Base-by-base conservation (phyloP, 2,329 filamentous ascomycete genomes). In the Fusarium decemcellulare region DNA sequence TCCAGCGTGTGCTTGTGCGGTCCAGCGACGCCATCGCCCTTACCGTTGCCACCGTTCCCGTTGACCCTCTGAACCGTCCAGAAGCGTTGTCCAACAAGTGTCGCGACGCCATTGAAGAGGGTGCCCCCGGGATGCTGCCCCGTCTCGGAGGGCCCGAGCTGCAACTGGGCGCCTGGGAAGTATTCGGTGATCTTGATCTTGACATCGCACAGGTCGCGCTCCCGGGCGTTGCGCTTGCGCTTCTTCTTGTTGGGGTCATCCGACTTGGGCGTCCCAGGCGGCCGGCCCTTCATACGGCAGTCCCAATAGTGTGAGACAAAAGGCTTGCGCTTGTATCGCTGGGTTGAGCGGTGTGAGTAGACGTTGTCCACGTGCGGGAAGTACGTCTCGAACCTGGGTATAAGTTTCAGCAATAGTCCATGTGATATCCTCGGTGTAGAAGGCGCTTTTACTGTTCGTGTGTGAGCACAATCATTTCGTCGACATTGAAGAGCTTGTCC, bases 121-220 rank as follows among this genome's bases (percentile, higher is more conserved):
- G 60, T 52, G 30, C 52, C 60, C 32, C 53, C 59, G 42, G 57
- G 39, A 23, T 55, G 48, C 42, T 43, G 44, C 54, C 36, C 37
- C 59, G 18, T 44, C 36, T 27, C 53, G 37, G 43, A 47, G 32
- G 27, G 63, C 27, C 64, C 67, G 18, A 72, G 71, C 46, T 78
- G 77, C 43, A 82, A 74, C 16, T 80, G 77, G 2, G 82, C 79
- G 77, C 86, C 87, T 10, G 91, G 87, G 57, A 92, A 91, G 80
- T 93, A 93, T 78, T 95, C 92, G 4, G 92, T 94, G 63, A 95
- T 93, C 78, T 94, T 95, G 78, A 95, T 94, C 81, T 95, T 95
- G 68, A 95, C 92, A 78, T 95, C 92, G 77, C 93, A 95, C n/a
- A 94, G 84, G 80, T 94, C 91, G 12, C 91, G 86, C 78, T 93